Evolutionary conservation across 1,284 basidiomycete genomes (phyloP).

Genomic region (Boletus holoroseus): DNA sequence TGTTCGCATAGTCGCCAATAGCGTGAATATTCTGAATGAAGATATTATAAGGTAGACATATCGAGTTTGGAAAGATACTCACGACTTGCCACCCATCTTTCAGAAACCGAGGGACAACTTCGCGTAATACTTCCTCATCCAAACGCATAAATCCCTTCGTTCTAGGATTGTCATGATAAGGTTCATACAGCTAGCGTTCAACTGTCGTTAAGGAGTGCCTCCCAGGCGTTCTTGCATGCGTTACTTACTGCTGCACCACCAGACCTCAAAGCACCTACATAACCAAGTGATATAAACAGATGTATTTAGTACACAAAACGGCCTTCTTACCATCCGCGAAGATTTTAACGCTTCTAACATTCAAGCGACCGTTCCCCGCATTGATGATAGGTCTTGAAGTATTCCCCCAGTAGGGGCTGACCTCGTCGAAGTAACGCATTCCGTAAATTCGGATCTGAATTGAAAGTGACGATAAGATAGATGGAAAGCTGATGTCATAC

Average conservation of each 20-base stretch:
- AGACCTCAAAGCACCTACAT: conserved; percentile 75
- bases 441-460: conserved; percentile 65
- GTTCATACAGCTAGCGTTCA: conserved; percentile 54
- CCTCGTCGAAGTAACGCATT: conserved; percentile 68
- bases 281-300: conserved; percentile 4
- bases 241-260: conserved; percentile 80
- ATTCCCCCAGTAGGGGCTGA: conserved; percentile 74
- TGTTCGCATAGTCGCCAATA: conserved; percentile 88
- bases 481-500: conserved; percentile 15
- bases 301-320: neutral
- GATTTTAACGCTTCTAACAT: conserved; percentile 80
- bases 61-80: conserved; percentile 30
- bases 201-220: neutral
- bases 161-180: conserved; percentile 76
- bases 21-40: conserved; percentile 73
- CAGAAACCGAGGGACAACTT: conserved; percentile 65
- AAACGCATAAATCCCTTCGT: conserved; percentile 77
- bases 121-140: conserved; percentile 55
- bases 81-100: conserved; percentile 79
- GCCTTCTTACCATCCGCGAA: conserved; percentile 69
- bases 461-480: neutral
- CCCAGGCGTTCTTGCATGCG: neutral
- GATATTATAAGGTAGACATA: conserved; percentile 1
- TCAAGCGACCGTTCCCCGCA: conserved; percentile 56
- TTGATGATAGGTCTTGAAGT: conserved; percentile 52